Evolutionary conservation across 148 eudicot genomes (phyloP), one percentile per base, ranked within the genome.

Genomic region (Rhododendron mucronatum): DNA sequence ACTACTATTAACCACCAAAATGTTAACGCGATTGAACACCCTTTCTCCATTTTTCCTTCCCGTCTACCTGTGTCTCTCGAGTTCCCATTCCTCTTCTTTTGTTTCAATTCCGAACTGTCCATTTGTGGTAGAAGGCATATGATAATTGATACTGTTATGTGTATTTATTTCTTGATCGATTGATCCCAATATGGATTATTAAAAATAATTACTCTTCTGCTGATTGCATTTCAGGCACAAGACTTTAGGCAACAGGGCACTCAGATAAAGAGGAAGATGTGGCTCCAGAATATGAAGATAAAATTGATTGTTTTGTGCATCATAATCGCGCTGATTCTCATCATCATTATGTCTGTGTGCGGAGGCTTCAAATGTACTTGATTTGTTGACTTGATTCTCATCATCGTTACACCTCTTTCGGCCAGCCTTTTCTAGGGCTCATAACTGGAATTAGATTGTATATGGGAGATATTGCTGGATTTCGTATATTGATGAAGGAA

Each of bases 181-280:
- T 3, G 21, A 9, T n/a, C 80, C 28, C 47, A 11, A 11, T 12
- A 18, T 21, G 3, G 48, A 30, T 78, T 45, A 77, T 1, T 3
- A 26, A 69, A 26, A 26, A 69, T 65, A 69, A 3, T 16, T 55
- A 15, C 61, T 55, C 61, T 55, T 55, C n/a, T 3, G 15, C 48
- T 47, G 57, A n/a, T 74, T 37, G 55, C 23, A 2, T 21, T 83
- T 78, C 86, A 95, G 98, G 98, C 98, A 86, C 98, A 95, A 91
- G 98, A 95, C 87, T 93, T 95, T 88, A 92, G 90, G 90, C 85
- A 92, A 21, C 94, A 92, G 86, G 98, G 98, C n/a, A 95, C 95
- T 55, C 79, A 93, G 86, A 90, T 95, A 75, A 95, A 94, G 88
- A 91, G 94, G 80, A 95, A 91, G 86, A 92, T 95, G 96, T 93